Percentiles rank a stretch among this genome's conserved stretches.
Conservation (phyloP, 192 early-diverging fungal genomes). For the Podila minutissima region DNA sequence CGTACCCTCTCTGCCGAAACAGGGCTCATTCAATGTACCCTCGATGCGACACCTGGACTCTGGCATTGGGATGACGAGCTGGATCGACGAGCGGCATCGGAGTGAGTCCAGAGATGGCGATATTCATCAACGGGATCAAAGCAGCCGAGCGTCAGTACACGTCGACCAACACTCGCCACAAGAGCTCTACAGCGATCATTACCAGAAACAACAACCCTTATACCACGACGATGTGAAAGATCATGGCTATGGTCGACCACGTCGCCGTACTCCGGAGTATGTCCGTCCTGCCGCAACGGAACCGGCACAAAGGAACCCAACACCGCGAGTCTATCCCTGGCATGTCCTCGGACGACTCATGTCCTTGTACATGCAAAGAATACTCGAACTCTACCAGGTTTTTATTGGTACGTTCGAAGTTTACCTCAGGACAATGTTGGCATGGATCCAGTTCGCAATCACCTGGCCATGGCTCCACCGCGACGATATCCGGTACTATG, state of each 20-base stretch:
- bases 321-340: constrained; percentile 26
- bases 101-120: background rate
- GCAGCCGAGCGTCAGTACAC: background rate
- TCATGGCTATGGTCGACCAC: background rate
- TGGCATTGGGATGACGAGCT: constrained; percentile 23
- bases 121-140: background rate
- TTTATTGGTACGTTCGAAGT: background rate
- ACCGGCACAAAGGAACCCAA: background rate
- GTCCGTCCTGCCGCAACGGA: background rate
- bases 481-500: background rate
- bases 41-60: constrained; percentile 30
- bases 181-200: background rate
- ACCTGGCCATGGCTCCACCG: constrained; percentile 32
- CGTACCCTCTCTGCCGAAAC: background rate
- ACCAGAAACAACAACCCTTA: background rate
- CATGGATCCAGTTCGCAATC: background rate
- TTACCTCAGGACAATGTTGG: background rate
- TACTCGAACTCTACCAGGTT: background rate
- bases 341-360: constrained; percentile 18
- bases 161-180: background rate
- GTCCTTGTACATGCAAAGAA: background rate
- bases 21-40: constrained; percentile 4
- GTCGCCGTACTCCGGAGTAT: background rate
- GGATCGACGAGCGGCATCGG: constrained; percentile 9
- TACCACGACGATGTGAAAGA: background rate